Percentiles rank a stretch among this genome's conserved stretches.
phyloP scores from a whole-genome alignment of 495 filamentous ascomycete species.

The Penicillium coprophilum region DNA sequence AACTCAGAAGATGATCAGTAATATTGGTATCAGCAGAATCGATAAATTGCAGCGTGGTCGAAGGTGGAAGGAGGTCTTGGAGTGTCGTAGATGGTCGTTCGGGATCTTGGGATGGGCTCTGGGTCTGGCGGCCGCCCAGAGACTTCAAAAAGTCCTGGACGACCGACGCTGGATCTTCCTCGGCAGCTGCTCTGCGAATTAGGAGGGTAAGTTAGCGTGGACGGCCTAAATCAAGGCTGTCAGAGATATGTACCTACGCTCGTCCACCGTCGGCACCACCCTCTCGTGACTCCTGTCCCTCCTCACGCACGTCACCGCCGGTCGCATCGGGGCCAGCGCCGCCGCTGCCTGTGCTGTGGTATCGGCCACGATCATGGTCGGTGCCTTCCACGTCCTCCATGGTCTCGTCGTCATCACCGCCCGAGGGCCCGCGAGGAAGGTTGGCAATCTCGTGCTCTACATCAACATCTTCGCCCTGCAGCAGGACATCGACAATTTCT shows the following conservation, averaged over 20 bases:
- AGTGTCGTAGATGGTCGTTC: constrained; percentile 79
- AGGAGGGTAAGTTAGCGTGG: constrained; percentile 5
- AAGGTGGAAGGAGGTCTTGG: constrained; percentile 76
- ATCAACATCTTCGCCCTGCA: constrained; percentile 90
- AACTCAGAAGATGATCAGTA: constrained; percentile 71
- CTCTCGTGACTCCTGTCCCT: constrained; percentile 82
- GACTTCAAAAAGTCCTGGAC: constrained; percentile 89
- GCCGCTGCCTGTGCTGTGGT: constrained; percentile 62
- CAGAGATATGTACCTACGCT: constrained; percentile 87
- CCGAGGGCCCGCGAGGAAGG: constrained; percentile 50
- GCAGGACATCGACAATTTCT: constrained; percentile 74
- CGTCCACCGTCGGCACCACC: constrained; percentile 93
- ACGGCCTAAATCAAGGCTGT: constrained; percentile 8
- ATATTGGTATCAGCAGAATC: constrained; percentile 61
- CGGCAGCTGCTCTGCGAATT: constrained; percentile 37
- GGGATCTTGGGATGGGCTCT: constrained; percentile 46
- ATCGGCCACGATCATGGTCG: constrained; percentile 54
- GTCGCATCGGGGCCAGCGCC: constrained; percentile 84
- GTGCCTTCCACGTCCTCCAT: constrained; percentile 81
- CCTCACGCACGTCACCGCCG: constrained; percentile 84
- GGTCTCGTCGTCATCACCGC: constrained; percentile 59
- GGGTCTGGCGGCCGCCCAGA: constrained; percentile 58
- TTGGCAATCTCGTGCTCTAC: constrained; percentile 72
- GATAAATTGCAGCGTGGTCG: constrained; percentile 73
- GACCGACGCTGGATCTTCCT: constrained; percentile 59